Evolutionary conservation across 2,329 filamentous ascomycete genomes (phyloP), one percentile per base, ranked within the genome.

Genomic region (Exophiala sideris): DNA sequence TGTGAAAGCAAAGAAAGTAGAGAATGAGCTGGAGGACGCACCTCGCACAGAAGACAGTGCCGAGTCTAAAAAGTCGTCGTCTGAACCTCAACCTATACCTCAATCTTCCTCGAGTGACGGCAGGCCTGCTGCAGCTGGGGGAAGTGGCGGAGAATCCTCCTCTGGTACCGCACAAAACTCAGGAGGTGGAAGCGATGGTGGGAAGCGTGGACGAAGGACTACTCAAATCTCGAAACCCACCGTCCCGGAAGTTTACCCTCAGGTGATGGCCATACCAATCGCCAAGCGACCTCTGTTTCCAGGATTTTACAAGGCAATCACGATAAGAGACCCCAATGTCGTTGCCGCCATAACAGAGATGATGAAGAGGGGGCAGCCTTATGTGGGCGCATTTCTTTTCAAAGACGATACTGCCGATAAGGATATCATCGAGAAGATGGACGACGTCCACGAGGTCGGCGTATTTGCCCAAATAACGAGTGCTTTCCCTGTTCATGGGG

Each of bases 401-500:
- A 97, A 97, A 73, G 91, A 99, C 67, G 92, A 96, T 68, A 88
- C 90, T 59, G 88, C 89, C 59, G 94, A 97, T 69, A 89, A 90
- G 67, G 95, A 99, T 71, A 83, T 95, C 45, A 97, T 99, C 68
- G 88, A 92, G 61, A 91, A 86, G 61, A 78, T 87, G 24, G 87
- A 91, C 58, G 94, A 99, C 65, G 92, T 99, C 29, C 89, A 99
- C 71, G 91, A 96, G 63, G 89, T 95, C 12, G 94, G 94, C 58
- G 94, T 96, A 1, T 99, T 99, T 70, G 95, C 94, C 45, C 94
- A 99, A 69, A 91, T 99, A 61, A 99, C 94, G 1, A 96, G 92
- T 68, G 89, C 91, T 2, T 97, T 97, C 68, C 91, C 94, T 12
- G 88, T 94, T 2, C 84, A 89, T 58, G 90, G 91, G 11, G 91